phyloP scores from a whole-genome alignment of 83 land plant species.

The Isoetes engelmannii region DNA sequence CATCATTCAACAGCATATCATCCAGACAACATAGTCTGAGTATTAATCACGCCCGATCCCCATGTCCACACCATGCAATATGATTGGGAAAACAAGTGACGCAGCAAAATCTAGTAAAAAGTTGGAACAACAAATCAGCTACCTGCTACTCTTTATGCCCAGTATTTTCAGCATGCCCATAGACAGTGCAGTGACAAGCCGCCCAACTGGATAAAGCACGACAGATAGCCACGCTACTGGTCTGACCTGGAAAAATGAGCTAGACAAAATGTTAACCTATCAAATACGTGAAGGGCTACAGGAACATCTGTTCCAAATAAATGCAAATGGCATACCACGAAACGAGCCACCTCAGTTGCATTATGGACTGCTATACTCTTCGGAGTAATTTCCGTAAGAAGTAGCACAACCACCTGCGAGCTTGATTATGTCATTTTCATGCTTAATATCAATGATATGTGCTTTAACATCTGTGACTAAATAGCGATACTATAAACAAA shows the following conservation, averaged over 20 bases:
- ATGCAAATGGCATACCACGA: slow-evolving; percentile 49
- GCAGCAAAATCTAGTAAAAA: too few species aligned
- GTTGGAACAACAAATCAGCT: background rate
- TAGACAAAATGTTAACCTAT: background rate
- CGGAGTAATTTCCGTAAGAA: slow-evolving; percentile 91
- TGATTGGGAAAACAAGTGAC: too few species aligned
- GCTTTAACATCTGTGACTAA: background rate
- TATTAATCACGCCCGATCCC: too few species aligned
- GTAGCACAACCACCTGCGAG: slow-evolving; percentile 77
- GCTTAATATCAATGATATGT: too few species aligned
- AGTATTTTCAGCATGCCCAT: slow-evolving; percentile 78
- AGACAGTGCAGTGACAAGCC: slow-evolving; percentile 75
- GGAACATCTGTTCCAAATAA: background rate
- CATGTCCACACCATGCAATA: too few species aligned
- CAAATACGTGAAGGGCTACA: background rate
- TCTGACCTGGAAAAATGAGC: slow-evolving; percentile 54
- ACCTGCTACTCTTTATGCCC: slow-evolving; percentile 94
- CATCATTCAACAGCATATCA: too few species aligned
- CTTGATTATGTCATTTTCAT: background rate
- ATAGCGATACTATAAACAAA: background rate
- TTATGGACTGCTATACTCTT: slow-evolving; percentile 94
- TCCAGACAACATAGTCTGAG: too few species aligned
- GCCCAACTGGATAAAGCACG: slow-evolving; percentile 85
- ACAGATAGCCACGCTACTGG: slow-evolving; percentile 97
- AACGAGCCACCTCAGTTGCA: slow-evolving; percentile 81